phyloP scores from a whole-genome alignment of 768 basidiomycete species.

The Lactarius indigo region DNA sequence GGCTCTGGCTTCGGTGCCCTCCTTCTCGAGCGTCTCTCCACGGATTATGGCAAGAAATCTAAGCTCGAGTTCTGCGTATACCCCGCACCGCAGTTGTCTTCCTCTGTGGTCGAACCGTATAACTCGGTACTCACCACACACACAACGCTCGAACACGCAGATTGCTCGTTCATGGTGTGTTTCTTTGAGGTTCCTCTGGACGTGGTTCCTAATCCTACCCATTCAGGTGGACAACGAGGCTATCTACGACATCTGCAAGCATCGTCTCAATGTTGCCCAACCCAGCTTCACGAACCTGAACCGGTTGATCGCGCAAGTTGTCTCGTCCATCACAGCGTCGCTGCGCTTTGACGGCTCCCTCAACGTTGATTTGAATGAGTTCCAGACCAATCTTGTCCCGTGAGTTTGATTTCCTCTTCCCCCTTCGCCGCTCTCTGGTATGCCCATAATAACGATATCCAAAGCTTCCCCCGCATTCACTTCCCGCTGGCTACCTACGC shows the following conservation, averaged over 20 bases:
- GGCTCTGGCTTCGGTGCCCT: conserved; percentile 98
- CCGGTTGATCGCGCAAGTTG: conserved; percentile 95
- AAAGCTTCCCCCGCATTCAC: conserved; percentile 94
- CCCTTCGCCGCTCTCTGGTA: not conserved
- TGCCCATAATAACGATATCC: not conserved
- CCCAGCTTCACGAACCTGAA: conserved; percentile 95
- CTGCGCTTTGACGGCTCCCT: conserved; percentile 96
- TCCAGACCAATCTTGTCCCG: conserved; percentile 99
- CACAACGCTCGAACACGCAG: conserved; percentile 97
- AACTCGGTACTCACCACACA: conserved; percentile 97
- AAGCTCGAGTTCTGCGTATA: conserved; percentile 98
- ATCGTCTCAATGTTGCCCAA: conserved; percentile 76
- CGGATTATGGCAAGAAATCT: conserved; percentile 98
- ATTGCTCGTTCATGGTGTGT: conserved; percentile 96
- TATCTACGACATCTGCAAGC: conserved; percentile 99
- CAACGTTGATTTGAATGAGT: conserved; percentile 97
- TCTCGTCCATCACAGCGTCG: conserved; percentile 96
- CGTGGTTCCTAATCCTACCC: not conserved
- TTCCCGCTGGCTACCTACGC: conserved; percentile 97
- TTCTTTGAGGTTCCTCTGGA: not conserved
- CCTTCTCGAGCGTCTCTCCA: conserved; percentile 90
- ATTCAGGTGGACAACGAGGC: conserved; percentile 94
- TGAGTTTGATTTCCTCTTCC: conserved; percentile 40
- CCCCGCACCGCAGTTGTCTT: conserved; percentile 88
- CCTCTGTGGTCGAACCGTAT: conserved; percentile 97